Evolutionary conservation across 345 rosid genomes (phyloP), one percentile per base, ranked within the genome.

Genomic region (Reutealis trisperma): DNA sequence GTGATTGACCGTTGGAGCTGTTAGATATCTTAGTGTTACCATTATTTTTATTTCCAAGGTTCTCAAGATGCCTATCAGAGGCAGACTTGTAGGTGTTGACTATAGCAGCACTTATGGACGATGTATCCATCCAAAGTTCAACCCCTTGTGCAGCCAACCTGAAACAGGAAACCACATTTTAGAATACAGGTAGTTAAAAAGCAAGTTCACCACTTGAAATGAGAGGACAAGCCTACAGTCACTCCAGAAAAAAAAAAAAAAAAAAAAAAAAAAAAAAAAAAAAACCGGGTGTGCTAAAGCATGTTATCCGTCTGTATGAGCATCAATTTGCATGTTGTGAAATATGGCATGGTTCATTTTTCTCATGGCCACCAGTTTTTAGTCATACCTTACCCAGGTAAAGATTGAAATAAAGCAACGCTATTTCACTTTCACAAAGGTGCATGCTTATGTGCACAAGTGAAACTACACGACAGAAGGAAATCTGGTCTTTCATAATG

Each of bases 101-200:
- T 75, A 95, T 87, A 63, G 99, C 97, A 82, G 94, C 90, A 77
- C 93, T 95, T 63, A 89, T 86, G 45, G 93, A 90, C 41, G 94
- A 92, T 58, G 92, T 84, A 79, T 95, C 99, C 84, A 95, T 81
- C 98, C 96, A 89, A 73, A 93, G 90, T 70, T 86, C 85, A 76
- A 86, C 81, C 63, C 99, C 97, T 69, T 86, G 84, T 22, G 80
- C 84, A 71, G 92, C 99, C 87, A 92, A 78, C 70, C 98, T 95
- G 92, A 75, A 68, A 83, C 77, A 45, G 51, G 32, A 71, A 79
- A 49, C 9, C 65, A 70, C 66, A 32, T 83, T 57, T 37, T 27
- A 78, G 49, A 73, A 25, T 52, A 47, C 22, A 69, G 63, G 54
- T 77, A 32, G 73, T 32, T 34, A 44, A 21, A 73, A 21, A 54